A percentile compares a stretch with the other conserved stretches of the same genome.
These are phyloP conservation scores for Trichosporon sp. DNA, from an alignment of 1,284 basidiomycete genomes.

Conservation along the genomic window DNA sequence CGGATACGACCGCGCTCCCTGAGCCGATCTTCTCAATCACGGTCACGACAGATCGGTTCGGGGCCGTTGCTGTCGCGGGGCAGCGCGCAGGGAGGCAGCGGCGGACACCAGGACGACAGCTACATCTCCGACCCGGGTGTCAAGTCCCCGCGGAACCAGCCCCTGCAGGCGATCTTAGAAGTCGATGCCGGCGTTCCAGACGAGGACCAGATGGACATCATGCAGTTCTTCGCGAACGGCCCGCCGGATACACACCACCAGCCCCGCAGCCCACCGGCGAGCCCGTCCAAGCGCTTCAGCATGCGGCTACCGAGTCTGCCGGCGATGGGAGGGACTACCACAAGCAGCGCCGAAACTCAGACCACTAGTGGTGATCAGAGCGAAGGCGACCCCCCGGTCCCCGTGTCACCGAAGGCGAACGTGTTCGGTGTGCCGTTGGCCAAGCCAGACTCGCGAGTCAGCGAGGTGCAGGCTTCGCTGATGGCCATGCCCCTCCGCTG, in stretches of 20 bases:
- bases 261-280: neutral
- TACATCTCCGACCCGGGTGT: conserved; percentile 1
- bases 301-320: neutral
- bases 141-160: conserved; percentile 15
- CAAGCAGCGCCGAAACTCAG: neutral
- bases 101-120: neutral
- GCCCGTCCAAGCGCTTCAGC: neutral
- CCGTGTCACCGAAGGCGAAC: neutral
- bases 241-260: conserved; percentile 17
- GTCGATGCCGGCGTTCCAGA: conserved; percentile 17
- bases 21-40: neutral
- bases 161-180: conserved; percentile 25
- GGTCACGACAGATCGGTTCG: neutral
- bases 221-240: conserved; percentile 34
- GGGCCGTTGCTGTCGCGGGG: neutral
- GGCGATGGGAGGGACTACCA: neutral
- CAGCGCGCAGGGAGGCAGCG: neutral
- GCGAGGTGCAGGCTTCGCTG: neutral
- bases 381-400: neutral
- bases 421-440: conserved; percentile 1
- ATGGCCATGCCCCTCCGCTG: conserved; percentile 14
- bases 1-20: conserved; percentile 13
- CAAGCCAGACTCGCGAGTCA: conserved; percentile 3
- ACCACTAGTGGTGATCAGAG: neutral
- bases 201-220: conserved; percentile 35